A percentile compares a stretch with the other conserved stretches of the same genome.
Evolutionary conservation across 2,329 filamentous ascomycete species (phyloP).

Genomic region (Colletotrichum sp.): DNA sequence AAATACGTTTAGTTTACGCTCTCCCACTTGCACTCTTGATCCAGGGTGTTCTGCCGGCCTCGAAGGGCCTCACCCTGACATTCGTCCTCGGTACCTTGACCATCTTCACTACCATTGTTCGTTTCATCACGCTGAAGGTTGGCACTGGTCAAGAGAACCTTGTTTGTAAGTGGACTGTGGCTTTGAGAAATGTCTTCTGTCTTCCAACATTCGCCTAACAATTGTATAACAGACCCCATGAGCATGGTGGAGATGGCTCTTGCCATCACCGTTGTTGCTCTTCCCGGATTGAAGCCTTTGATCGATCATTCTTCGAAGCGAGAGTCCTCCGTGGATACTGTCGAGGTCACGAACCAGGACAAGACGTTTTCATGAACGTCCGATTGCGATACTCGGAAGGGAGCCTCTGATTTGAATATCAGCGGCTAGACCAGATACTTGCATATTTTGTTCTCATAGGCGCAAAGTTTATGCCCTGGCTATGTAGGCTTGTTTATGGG

Average conservation of each 20-base stretch:
- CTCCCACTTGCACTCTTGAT: constrained; percentile 33
- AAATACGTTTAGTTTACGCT: constrained; percentile 29
- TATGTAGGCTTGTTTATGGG: neutral
- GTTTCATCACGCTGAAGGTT: constrained; percentile 27
- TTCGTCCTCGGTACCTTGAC: constrained; percentile 29
- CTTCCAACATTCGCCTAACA: neutral
- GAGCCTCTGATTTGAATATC: neutral
- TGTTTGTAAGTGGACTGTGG: constrained; percentile 24
- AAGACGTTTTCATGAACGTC: neutral
- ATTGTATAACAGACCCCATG: constrained; percentile 17
- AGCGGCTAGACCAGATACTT: neutral
- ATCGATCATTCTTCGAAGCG: constrained; percentile 8
- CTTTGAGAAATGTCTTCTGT: fast-evolving
- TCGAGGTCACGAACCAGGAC: constrained; percentile 4
- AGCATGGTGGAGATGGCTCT: constrained; percentile 27
- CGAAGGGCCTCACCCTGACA: constrained; percentile 26
- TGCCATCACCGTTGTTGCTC: constrained; percentile 25
- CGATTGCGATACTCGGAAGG: neutral
- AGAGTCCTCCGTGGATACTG: constrained; percentile 1
- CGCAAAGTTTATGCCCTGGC: neutral
- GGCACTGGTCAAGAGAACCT: constrained; percentile 29
- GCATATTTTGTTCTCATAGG: neutral
- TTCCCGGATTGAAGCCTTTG: constrained; percentile 27
- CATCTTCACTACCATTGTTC: constrained; percentile 27
- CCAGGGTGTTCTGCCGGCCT: constrained; percentile 25